Evolutionary conservation across 2,329 filamentous ascomycete genomes (phyloP).

Genomic region (Monilinia laxa): DNA sequence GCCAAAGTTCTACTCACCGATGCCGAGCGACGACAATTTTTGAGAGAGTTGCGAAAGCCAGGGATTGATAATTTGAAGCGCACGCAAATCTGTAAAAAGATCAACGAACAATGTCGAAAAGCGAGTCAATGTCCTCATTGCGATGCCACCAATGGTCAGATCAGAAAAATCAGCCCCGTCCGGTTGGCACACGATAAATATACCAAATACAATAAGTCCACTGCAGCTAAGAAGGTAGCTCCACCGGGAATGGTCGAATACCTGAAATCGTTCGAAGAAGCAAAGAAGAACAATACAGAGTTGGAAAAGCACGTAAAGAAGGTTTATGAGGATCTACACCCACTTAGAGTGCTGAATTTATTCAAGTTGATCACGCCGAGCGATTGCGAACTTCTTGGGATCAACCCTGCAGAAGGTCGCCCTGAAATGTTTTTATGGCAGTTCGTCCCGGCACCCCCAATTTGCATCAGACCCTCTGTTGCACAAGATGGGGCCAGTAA

Average conservation of each 20-base stretch:
- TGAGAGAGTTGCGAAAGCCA: conserved; percentile 78
- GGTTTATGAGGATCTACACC: conserved; percentile 92
- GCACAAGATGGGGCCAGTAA: conserved; percentile 90
- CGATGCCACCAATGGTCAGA: conserved; percentile 79
- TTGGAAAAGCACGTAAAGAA: conserved; percentile 89
- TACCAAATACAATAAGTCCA: conserved; percentile 82
- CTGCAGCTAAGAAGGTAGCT: conserved; percentile 77
- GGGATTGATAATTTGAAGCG: conserved; percentile 84
- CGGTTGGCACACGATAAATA: conserved; percentile 96
- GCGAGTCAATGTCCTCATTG: conserved; percentile 80
- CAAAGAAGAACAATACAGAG: conserved; percentile 74
- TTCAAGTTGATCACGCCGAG: conserved; percentile 83
- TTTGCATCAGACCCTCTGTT: conserved; percentile 91
- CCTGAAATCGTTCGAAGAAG: conserved; percentile 79
- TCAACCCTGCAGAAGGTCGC: conserved; percentile 81
- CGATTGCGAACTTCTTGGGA: conserved; percentile 87
- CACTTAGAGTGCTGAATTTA: conserved; percentile 81
- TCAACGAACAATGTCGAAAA: conserved; percentile 89
- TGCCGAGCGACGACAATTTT: conserved; percentile 69
- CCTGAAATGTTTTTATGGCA: conserved; percentile 99
- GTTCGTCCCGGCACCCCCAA: conserved; percentile 87
- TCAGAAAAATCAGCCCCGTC: conserved; percentile 87
- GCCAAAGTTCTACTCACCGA: conserved; percentile 81
- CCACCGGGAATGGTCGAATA: conserved; percentile 82
- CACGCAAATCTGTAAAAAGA: conserved; percentile 79